Evolutionary conservation across 352 stramenopile species (phyloP).

Genomic region (Phytophthora macrochlamydospora): DNA sequence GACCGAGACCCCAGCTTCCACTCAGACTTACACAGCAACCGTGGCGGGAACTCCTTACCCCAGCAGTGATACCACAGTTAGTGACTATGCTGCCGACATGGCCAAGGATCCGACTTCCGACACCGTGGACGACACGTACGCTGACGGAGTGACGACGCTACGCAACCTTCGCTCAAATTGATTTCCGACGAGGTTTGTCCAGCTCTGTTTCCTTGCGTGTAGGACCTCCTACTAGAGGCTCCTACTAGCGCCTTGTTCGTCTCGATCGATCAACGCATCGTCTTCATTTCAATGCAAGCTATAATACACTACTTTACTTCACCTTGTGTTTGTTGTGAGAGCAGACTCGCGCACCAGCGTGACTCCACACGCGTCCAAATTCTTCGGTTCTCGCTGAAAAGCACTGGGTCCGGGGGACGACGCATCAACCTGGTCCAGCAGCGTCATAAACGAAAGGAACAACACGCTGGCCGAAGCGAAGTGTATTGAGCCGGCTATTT

Average conservation of each 20-base stretch:
- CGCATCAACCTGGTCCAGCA: too few relatives aligned
- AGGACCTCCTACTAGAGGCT: slow-evolving; percentile 9
- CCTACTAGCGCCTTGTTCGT: slow-evolving; percentile 18
- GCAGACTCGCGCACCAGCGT: slow-evolving; percentile 5
- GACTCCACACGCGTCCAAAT: too few relatives aligned
- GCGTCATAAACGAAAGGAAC: background rate
- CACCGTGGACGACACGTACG: slow-evolving; percentile 27
- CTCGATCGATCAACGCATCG: background rate
- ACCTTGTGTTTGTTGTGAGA: too few relatives aligned
- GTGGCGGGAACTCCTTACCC: background rate
- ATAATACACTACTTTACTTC: too few relatives aligned
- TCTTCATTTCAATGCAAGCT: background rate
- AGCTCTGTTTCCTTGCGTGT: slow-evolving; percentile 25
- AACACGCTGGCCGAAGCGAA: background rate
- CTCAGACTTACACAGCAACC: slow-evolving; percentile 4
- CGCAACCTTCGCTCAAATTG: slow-evolving; percentile 30
- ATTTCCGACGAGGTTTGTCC: slow-evolving; percentile 11
- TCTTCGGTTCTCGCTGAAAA: too few relatives aligned
- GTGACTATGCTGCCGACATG: background rate
- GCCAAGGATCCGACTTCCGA: slow-evolving; percentile 7
- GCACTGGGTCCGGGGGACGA: too few relatives aligned
- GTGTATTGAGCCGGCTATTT: background rate
- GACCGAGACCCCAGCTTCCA: background rate
- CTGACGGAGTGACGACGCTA: slow-evolving; percentile 10
- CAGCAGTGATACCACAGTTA: slow-evolving; percentile 1